phyloP scores from a whole-genome alignment of 2,329 filamentous ascomycete species.

The Botryosphaeria dothidea region DNA sequence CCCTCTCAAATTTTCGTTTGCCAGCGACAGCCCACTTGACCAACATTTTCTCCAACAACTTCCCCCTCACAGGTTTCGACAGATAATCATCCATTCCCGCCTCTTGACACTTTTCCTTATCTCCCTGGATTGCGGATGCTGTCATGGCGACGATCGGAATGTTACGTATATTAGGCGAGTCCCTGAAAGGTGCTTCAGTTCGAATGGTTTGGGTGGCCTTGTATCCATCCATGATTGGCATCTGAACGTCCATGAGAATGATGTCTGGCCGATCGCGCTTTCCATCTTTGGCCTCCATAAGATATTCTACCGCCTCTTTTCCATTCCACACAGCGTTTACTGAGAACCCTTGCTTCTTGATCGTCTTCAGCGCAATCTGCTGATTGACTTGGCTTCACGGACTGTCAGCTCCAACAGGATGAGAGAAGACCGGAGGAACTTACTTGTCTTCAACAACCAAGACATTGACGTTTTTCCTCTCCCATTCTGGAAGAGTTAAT shows the following conservation, averaged over 20 bases:
- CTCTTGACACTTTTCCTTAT: slow-evolving; percentile 70
- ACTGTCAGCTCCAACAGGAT: slow-evolving; percentile 1
- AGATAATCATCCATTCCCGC: slow-evolving; percentile 79
- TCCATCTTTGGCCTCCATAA: slow-evolving; percentile 54
- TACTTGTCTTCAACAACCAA: slow-evolving; percentile 81
- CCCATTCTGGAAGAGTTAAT: slow-evolving; percentile 54
- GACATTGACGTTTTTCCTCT: slow-evolving; percentile 67
- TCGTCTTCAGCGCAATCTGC: slow-evolving; percentile 74
- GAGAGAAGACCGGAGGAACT: slow-evolving; percentile 33
- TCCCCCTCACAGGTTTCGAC: slow-evolving; percentile 71
- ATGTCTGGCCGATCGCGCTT: slow-evolving; percentile 65
- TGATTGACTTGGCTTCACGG: slow-evolving; percentile 60
- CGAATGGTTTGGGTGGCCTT: slow-evolving; percentile 73
- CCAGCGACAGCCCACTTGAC: slow-evolving; percentile 64
- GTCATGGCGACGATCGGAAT: slow-evolving; percentile 83
- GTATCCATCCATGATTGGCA: slow-evolving; percentile 72
- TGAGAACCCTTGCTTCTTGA: slow-evolving; percentile 70
- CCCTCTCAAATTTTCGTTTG: slow-evolving; percentile 29
- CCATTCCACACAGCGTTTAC: slow-evolving; percentile 76
- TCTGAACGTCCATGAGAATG: slow-evolving; percentile 76
- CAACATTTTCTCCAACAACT: slow-evolving; percentile 69
- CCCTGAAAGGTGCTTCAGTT: slow-evolving; percentile 65
- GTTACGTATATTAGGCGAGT: slow-evolving; percentile 54
- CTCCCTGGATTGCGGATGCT: slow-evolving; percentile 74
- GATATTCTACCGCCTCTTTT: slow-evolving; percentile 74